Conservation (phyloP, 192 early-diverging fungal genomes). For the Dispira parvispora region DNA sequence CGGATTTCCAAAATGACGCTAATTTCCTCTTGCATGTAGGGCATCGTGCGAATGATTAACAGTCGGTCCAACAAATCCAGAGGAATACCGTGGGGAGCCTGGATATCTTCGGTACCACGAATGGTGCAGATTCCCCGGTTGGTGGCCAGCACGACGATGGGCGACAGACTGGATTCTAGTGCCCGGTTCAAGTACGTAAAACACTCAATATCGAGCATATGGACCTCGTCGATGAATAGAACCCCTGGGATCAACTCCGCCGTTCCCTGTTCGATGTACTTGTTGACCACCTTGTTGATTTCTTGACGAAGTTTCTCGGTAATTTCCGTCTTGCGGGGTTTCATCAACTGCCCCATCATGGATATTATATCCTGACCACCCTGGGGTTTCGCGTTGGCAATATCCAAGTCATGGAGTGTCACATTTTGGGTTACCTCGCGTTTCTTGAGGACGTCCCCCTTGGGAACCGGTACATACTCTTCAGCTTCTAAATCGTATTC, state of each 20-base stretch:
- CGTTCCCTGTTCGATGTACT: slow-evolving; percentile 94
- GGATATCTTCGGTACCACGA: slow-evolving; percentile 55
- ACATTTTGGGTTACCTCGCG: slow-evolving; percentile 98
- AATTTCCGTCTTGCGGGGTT: slow-evolving; percentile 99
- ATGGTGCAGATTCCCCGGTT: slow-evolving; percentile 86
- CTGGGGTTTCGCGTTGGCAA: slow-evolving; percentile 90
- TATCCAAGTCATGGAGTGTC: slow-evolving; percentile 92
- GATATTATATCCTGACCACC: slow-evolving; percentile 97
- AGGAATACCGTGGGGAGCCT: slow-evolving; percentile 89
- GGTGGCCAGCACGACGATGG: slow-evolving; percentile 96
- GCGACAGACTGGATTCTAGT: slow-evolving; percentile 83
- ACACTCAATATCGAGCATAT: slow-evolving; percentile 99
- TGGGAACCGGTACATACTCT: slow-evolving; percentile 92
- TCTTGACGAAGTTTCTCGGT: slow-evolving; percentile 95
- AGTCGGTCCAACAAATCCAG: slow-evolving; percentile 91
- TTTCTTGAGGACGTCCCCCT: slow-evolving; percentile 98
- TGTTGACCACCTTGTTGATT: slow-evolving; percentile 98
- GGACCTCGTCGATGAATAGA: slow-evolving; percentile 96
- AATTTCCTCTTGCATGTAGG: slow-evolving; percentile 85
- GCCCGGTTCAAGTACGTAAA: slow-evolving; percentile 99
- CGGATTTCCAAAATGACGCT: slow-evolving; percentile 82
- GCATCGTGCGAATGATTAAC: slow-evolving; percentile 86
- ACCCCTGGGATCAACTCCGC: slow-evolving; percentile 97
- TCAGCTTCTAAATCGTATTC: slow-evolving; percentile 98
- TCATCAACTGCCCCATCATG: slow-evolving; percentile 96